Conservation (phyloP, 2,329 filamentous ascomycete genomes). For the Daldinia sp. region DNA sequence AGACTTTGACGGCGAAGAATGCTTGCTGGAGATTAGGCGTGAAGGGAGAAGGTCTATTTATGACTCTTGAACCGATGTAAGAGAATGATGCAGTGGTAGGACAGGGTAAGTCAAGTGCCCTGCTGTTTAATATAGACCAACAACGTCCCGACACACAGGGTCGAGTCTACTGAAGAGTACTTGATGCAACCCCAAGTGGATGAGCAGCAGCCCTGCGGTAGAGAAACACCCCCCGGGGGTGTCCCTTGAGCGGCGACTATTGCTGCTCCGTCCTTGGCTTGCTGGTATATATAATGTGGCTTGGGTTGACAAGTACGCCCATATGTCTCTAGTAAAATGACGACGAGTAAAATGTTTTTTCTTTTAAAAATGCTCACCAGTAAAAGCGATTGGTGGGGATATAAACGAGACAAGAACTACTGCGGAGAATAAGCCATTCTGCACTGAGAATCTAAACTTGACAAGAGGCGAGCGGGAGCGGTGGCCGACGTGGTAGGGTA, state of each 20-base stretch:
- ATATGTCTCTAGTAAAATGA: constrained; percentile 19
- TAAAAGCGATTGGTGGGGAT: constrained; percentile 28
- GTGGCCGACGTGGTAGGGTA: constrained; percentile 29
- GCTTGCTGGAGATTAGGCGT: constrained; percentile 25
- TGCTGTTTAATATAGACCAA: constrained; percentile 45
- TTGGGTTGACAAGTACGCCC: constrained; percentile 25
- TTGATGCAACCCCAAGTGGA: constrained; percentile 34
- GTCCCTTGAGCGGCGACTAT: constrained; percentile 31
- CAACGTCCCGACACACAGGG: constrained; percentile 38
- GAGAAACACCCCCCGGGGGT: constrained; percentile 41
- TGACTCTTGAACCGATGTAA: constrained; percentile 30
- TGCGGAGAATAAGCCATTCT: constrained; percentile 24
- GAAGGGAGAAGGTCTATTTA: constrained; percentile 38
- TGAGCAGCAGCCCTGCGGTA: constrained; percentile 25
- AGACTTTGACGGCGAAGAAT: constrained; percentile 13
- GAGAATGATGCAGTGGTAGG: constrained; percentile 31
- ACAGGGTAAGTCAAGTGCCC: constrained; percentile 26
- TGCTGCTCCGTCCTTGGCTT: constrained; percentile 30
- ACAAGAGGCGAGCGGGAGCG: constrained; percentile 11
- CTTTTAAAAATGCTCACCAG: constrained; percentile 19
- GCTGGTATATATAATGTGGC: constrained; percentile 30
- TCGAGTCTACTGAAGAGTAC: constrained; percentile 39
- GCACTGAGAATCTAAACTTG: constrained; percentile 22
- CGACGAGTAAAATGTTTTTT: constrained; percentile 12
- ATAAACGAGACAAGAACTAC: constrained; percentile 25